These are phyloP conservation scores for Sambucus nigra DNA, from an alignment of 129 eudicot species.

Conservation along the genomic window DNA sequence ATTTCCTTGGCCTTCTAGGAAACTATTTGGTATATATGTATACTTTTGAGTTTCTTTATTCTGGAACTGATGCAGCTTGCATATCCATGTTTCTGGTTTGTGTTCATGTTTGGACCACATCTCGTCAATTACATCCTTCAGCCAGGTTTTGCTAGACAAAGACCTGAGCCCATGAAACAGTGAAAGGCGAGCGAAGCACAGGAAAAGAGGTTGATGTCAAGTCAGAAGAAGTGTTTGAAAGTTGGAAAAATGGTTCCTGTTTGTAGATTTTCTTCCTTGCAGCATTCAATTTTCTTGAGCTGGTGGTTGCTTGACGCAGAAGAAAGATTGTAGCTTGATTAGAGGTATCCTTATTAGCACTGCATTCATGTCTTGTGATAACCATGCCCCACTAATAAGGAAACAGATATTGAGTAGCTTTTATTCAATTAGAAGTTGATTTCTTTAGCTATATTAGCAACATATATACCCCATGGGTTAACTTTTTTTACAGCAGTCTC, in stretches of 20 bases:
- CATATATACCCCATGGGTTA: neutral
- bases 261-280: neutral
- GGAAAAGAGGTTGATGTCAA: too few relatives aligned
- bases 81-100: slow-evolving; percentile 34
- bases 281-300: neutral
- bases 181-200: slow-evolving; percentile 12
- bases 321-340: neutral
- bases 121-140: slow-evolving; percentile 27
- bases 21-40: neutral
- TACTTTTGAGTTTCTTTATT: slow-evolving; percentile 9
- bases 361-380: neutral
- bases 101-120: slow-evolving; percentile 31
- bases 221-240: neutral
- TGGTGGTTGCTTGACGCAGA: neutral
- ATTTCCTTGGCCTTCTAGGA: slow-evolving; percentile 1
- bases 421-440: neutral
- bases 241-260: too few relatives aligned
- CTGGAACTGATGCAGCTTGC: slow-evolving; percentile 33
- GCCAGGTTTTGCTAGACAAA: slow-evolving; percentile 87
- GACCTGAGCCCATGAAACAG: slow-evolving; percentile 26
- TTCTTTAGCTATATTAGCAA: neutral
- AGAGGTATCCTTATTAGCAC: neutral
- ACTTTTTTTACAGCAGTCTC: neutral
- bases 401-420: neutral
- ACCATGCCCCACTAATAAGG: neutral